Evolutionary conservation across 257 asterid genomes (phyloP).

Genomic region (Mitragyna speciosa): DNA sequence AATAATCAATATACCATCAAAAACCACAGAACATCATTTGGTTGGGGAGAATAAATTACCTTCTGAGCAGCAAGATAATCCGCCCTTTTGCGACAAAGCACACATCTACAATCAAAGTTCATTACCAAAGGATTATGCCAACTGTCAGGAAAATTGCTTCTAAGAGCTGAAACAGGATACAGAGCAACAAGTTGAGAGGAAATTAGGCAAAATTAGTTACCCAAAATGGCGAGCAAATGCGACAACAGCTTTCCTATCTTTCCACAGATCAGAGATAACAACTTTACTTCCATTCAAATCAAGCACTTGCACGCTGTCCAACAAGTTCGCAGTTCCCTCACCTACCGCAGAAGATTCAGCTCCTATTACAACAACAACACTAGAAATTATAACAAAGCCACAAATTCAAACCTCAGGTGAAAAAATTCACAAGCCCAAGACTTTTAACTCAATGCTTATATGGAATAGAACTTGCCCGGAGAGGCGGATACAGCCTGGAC

Average conservation of each 20-base stretch:
- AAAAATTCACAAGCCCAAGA: background rate
- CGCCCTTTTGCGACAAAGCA: conserved; percentile 89
- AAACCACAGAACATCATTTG: background rate
- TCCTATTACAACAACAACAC: conserved; percentile 39
- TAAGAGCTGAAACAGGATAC: background rate
- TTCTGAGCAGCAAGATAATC: conserved; percentile 78
- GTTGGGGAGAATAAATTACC: conserved; percentile 37
- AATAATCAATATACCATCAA: background rate
- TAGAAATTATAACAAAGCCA: conserved; percentile 13
- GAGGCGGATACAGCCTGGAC: conserved; percentile 8
- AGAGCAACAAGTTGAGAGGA: background rate
- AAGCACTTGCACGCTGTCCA: conserved; percentile 61
- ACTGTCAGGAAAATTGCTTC: background rate
- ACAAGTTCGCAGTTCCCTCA: conserved; percentile 39
- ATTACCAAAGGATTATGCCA: background rate
- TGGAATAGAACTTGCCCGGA: conserved; percentile 8
- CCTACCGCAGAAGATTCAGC: conserved; percentile 37
- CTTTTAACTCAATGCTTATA: too few relatives aligned
- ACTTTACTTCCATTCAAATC: conserved; percentile 65
- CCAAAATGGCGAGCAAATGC: conserved; percentile 99
- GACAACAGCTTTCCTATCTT: conserved; percentile 88
- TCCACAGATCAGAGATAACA: conserved; percentile 83
- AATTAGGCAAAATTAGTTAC: conserved; percentile 31
- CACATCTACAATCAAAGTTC: conserved; percentile 59
- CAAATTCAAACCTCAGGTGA: background rate